Conservation (phyloP, 352 stramenopile genomes). For the Globisporangium splendens region DNA sequence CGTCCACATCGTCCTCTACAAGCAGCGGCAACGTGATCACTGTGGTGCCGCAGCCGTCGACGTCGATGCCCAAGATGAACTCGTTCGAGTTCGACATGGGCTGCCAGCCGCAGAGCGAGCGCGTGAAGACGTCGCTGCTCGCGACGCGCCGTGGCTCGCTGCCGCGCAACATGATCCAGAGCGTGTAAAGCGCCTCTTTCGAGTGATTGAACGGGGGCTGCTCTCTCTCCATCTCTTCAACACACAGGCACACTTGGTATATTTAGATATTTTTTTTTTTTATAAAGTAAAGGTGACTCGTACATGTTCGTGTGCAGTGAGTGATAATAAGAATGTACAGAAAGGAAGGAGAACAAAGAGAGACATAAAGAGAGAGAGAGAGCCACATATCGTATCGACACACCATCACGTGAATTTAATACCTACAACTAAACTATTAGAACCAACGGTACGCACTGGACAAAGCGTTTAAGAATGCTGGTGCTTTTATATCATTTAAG, state of each 20-base stretch:
- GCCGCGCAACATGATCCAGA: conserved; percentile 26
- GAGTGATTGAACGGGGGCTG: too few relatives aligned
- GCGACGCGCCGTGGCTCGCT: conserved; percentile 13
- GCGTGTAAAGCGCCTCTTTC: conserved; percentile 7
- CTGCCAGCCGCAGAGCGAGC: conserved; percentile 13
- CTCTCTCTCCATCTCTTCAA: too few relatives aligned
- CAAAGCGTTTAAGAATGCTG: too few relatives aligned
- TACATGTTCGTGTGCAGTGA: background rate
- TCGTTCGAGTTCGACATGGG: conserved; percentile 12
- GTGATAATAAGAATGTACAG: background rate
- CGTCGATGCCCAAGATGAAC: conserved; percentile 15
- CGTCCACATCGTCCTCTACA: background rate
- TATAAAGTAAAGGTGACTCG: background rate
- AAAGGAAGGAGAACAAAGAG: background rate
- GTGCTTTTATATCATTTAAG: too few relatives aligned
- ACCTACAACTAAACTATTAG: too few relatives aligned
- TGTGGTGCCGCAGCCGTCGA: conserved; percentile 13
- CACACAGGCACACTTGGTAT: conserved; percentile 1
- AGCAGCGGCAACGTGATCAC: background rate
- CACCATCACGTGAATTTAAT: background rate
- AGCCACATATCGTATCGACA: background rate
- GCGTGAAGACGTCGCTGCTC: conserved; percentile 9
- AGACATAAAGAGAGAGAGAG: background rate
- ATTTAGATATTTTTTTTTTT: conserved; percentile 12
- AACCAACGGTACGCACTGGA: too few relatives aligned